Evolutionary conservation across 2,329 filamentous ascomycete species (phyloP), one percentile per base, ranked within the genome.

Genomic region (Gliomastix tumulicola): DNA sequence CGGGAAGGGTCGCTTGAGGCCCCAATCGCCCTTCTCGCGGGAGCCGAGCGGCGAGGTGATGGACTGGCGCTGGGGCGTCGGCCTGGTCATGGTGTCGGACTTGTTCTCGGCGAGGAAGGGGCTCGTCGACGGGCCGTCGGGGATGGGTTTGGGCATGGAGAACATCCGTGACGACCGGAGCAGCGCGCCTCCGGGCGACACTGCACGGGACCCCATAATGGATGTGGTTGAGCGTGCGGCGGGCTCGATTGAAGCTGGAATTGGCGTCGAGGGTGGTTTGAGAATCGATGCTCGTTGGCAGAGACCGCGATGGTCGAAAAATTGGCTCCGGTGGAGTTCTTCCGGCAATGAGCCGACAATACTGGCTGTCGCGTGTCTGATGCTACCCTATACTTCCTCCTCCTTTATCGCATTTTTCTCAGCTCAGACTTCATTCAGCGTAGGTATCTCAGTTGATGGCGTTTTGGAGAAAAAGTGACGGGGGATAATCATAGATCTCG

Each of bases 131-230:
- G 69, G 67, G 46, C 85, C 79, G 30, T 71, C 64, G 15, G 83
- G 78, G 35, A 96, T 72, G 17, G 87, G 78, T 40, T 78, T 73
- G 12, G 90, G 89, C 38, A 97, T 71, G 18, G 89, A 84, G 65
- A 97, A 97, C 49, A 97, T 74, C 48, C 90, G 85, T 41, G 90
- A 97, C 41, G 81, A 78, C 59, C 90, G 82, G 54, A 97, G 74
- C 48, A 97, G 74, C 49, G 74, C 71, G 45, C 69, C 78, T 54
- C 79, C 79, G 39, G 79, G 78, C 45, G 78, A 79, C 51, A 79
- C 48, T 39, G 52, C 49, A 36, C 48, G 51, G 40, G 36, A 45
- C 44, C 46, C 47, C 60, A 63, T 63, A 27, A 39, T 52, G 46
- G 49, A 30, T 46, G 43, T 44, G 42, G 38, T 43, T 19, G 28